A percentile compares a stretch with the other conserved stretches of the same genome.
These are phyloP conservation scores for Neoboletus brunneissimus DNA, from an alignment of 768 basidiomycete species.

Conservation along the genomic window DNA sequence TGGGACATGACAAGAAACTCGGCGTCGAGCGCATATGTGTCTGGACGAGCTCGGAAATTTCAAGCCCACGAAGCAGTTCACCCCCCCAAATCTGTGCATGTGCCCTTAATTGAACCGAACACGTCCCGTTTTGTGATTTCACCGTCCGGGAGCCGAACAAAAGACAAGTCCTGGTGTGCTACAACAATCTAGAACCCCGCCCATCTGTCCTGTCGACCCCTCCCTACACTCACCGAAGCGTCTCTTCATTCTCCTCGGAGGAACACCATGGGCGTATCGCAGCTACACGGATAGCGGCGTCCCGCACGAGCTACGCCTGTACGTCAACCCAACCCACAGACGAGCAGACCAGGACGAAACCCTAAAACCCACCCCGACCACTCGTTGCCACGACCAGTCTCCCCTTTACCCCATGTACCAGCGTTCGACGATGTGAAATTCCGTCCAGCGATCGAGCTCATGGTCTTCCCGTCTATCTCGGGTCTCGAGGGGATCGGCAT, in stretches of 20 bases:
- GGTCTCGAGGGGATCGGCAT: neutral
- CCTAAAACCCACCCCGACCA: neutral
- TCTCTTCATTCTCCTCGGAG: neutral
- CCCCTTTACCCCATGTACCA: neutral
- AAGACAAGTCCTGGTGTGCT: neutral
- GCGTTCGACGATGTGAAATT: slow-evolving; percentile 5
- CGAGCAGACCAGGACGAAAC: neutral
- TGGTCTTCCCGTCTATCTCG: neutral
- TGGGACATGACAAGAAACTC: slow-evolving; percentile 22
- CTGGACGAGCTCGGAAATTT: slow-evolving; percentile 12
- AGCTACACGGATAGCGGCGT: neutral
- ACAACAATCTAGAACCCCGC: too few species aligned
- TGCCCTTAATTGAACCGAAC: slow-evolving; percentile 12
- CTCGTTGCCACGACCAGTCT: neutral
- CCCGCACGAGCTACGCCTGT: neutral
- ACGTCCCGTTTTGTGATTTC: neutral
- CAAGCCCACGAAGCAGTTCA: slow-evolving; percentile 7
- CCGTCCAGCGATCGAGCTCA: neutral
- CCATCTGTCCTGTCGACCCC: too few species aligned
- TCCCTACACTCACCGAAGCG: neutral
- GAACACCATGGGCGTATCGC: neutral
- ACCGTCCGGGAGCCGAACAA: neutral
- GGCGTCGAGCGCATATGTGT: slow-evolving; percentile 8
- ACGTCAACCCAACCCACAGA: neutral
- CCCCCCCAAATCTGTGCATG: slow-evolving; percentile 24